Conservation (phyloP, 495 filamentous ascomycete genomes). For the Penicillium salamii region DNA sequence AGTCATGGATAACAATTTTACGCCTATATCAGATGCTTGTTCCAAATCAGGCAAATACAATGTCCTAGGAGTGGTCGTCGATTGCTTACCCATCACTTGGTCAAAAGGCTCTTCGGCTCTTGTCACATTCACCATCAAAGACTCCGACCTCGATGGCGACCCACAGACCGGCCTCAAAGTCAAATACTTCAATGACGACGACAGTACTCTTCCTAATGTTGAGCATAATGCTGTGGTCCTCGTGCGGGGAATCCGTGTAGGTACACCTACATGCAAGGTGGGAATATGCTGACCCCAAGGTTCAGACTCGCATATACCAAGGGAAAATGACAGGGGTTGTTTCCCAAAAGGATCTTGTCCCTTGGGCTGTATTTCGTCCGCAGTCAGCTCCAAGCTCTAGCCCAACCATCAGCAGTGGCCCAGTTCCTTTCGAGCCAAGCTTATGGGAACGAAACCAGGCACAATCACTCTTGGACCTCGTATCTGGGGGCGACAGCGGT, state of each 20-base stretch:
- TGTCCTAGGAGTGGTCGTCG: slow-evolving; percentile 50
- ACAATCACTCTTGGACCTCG: slow-evolving; percentile 26
- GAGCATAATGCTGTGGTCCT: slow-evolving; percentile 46
- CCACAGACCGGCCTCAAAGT: slow-evolving; percentile 45
- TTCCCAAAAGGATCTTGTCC: slow-evolving; percentile 24
- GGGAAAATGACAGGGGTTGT: slow-evolving; percentile 27
- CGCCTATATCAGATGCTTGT: slow-evolving; percentile 37
- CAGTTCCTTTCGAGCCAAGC: slow-evolving; percentile 25
- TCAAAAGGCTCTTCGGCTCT: slow-evolving; percentile 34
- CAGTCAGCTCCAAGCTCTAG: slow-evolving; percentile 22
- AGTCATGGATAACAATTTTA: slow-evolving; percentile 22
- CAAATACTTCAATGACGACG: slow-evolving; percentile 47
- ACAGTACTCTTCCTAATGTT: slow-evolving; percentile 35
- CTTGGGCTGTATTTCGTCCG: slow-evolving; percentile 39
- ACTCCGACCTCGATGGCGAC: slow-evolving; percentile 30
- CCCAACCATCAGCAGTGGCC: slow-evolving; percentile 29
- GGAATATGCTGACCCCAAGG: slow-evolving; percentile 1
- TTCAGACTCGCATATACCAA: slow-evolving; percentile 25
- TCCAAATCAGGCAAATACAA: slow-evolving; percentile 25
- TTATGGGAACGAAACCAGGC: slow-evolving; percentile 29
- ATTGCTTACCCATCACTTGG: slow-evolving; percentile 29
- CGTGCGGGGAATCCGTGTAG: slow-evolving; percentile 41
- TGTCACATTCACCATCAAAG: slow-evolving; percentile 51
- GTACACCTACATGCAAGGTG: slow-evolving; percentile 5
- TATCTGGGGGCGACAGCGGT: slow-evolving; percentile 1